Conservation (phyloP, 768 basidiomycete genomes). For the Glaciozyma martinii region DNA sequence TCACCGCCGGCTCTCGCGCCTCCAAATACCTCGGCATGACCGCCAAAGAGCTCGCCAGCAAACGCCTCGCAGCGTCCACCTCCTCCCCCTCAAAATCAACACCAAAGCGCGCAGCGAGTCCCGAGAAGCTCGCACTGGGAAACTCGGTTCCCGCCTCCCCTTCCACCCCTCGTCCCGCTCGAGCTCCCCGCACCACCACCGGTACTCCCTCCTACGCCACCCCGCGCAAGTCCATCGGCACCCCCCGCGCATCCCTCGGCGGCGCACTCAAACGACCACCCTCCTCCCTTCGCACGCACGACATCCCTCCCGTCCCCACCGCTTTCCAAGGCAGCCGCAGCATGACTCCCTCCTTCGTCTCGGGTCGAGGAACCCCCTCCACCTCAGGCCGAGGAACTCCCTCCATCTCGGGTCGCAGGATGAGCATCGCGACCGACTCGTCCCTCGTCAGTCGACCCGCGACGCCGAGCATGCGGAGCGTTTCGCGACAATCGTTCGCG, state of each 20-base stretch:
- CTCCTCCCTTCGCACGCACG: slow-evolving; percentile 19
- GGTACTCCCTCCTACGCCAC: slow-evolving; percentile 10
- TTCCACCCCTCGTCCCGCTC: neutral
- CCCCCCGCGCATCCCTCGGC: slow-evolving; percentile 3
- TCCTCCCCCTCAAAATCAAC: neutral
- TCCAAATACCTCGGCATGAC: slow-evolving; percentile 77
- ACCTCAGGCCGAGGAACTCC: slow-evolving; percentile 9
- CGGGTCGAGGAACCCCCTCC: slow-evolving; percentile 15
- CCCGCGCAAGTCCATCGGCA: slow-evolving; percentile 19
- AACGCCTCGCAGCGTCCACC: slow-evolving; percentile 24
- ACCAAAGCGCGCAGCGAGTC: neutral
- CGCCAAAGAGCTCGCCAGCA: slow-evolving; percentile 61
- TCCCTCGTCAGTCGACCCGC: neutral
- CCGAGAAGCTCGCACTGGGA: no score
- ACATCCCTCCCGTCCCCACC: slow-evolving; percentile 23
- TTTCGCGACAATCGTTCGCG: slow-evolving; percentile 23
- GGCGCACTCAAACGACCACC: slow-evolving; percentile 20
- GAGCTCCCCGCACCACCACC: slow-evolving; percentile 3
- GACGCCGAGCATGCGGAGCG: slow-evolving; percentile 10
- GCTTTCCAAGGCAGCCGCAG: slow-evolving; percentile 14
- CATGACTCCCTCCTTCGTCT: slow-evolving; percentile 10
- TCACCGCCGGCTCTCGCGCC: slow-evolving; percentile 75
- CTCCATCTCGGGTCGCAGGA: neutral
- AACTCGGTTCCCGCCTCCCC: neutral
- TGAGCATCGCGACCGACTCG: slow-evolving; percentile 15